Conservation (phyloP, 2,329 filamentous ascomycete genomes). For the Ophioceras dolichostomum region DNA sequence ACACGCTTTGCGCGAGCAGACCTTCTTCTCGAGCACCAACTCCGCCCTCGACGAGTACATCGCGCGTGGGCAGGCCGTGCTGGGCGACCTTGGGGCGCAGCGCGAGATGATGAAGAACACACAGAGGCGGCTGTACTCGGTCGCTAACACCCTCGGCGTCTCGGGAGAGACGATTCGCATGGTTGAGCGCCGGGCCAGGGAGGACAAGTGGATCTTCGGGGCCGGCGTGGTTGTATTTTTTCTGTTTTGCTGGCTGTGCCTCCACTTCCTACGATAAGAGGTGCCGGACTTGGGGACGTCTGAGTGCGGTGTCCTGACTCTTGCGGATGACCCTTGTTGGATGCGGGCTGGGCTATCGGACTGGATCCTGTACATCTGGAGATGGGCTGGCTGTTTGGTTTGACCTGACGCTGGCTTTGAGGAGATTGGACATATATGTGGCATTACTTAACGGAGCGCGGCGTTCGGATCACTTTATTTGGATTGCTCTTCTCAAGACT, state of each 20-base stretch:
- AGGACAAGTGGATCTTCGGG: constrained; percentile 98
- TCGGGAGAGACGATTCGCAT: constrained; percentile 94
- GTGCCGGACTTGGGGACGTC: too few species aligned
- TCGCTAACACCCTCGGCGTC: constrained; percentile 86
- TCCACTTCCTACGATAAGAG: constrained; percentile 63
- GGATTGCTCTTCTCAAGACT: not conserved
- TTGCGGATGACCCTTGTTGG: too few species aligned
- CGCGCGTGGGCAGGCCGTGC: constrained; percentile 80
- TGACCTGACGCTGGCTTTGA: too few species aligned
- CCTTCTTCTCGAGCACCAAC: constrained; percentile 73
- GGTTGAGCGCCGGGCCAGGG: constrained; percentile 80
- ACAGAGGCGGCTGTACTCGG: constrained; percentile 79
- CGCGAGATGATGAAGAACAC: constrained; percentile 92
- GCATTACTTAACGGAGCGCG: not conserved
- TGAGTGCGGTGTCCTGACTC: too few species aligned
- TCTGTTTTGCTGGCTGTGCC: constrained; percentile 78
- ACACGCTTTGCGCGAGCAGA: constrained; percentile 80
- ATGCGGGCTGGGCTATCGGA: too few species aligned
- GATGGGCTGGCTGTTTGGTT: too few species aligned
- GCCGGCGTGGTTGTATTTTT: constrained; percentile 79
- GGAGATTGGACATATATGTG: not conserved
- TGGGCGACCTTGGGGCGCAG: constrained; percentile 81
- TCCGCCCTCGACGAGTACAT: constrained; percentile 87
- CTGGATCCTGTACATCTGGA: too few species aligned
- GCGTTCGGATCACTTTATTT: not conserved